Conservation (phyloP, 2,329 filamentous ascomycete species). For the Fusarium mangiferae region DNA sequence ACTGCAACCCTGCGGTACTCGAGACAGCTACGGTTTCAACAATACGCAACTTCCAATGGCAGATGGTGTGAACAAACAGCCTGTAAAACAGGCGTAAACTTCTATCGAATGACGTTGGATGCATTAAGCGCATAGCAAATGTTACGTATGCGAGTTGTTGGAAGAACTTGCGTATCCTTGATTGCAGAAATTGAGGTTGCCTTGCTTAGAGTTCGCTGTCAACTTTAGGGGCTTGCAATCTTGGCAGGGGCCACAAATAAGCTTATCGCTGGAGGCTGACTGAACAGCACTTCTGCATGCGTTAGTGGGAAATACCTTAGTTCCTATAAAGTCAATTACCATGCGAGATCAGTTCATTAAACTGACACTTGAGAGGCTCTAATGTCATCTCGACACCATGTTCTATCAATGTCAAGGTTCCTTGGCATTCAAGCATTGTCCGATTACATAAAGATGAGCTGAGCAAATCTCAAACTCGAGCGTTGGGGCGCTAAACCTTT, state of each 20-base stretch:
- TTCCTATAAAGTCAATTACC: not conserved
- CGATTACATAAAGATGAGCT: not conserved
- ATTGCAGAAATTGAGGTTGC: not conserved
- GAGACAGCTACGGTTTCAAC: constrained; percentile 12
- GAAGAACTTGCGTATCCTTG: not conserved
- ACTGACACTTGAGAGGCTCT: not conserved
- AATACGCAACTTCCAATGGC: not conserved
- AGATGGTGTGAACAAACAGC: not conserved
- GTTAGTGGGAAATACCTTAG: not conserved
- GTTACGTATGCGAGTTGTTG: too few species aligned
- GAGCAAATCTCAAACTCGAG: not conserved
- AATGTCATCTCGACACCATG: not conserved
- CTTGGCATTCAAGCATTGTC: not conserved
- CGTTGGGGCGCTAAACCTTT: not conserved
- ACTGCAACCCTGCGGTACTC: not conserved
- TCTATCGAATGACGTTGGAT: not conserved
- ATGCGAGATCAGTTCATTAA: not conserved
- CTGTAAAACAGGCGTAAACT: not conserved
- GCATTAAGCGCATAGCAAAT: not conserved
- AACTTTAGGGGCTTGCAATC: not conserved
- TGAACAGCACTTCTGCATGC: not conserved
- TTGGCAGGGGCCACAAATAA: constrained; percentile 13
- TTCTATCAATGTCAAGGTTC: not conserved
- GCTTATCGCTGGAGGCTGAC: constrained; percentile 1
- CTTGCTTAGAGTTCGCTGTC: not conserved